Conservation (phyloP, 192 early-diverging fungal species). For the Coemansia sp. region DNA sequence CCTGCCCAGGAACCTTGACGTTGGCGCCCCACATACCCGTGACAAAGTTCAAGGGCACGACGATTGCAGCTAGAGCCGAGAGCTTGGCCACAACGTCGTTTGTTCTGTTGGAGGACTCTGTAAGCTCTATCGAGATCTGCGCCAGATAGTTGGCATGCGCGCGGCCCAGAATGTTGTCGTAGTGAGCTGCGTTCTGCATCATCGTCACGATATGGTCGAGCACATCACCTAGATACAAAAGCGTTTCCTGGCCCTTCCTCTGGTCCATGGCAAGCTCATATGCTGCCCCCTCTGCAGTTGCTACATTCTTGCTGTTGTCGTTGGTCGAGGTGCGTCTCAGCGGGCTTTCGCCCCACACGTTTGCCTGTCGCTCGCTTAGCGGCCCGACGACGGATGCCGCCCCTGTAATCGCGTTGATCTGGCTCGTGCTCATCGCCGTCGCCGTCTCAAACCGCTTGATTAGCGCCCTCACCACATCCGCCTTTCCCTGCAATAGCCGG, state of each 20-base stretch:
- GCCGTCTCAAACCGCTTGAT: slow-evolving; percentile 65
- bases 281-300: background rate
- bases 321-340: slow-evolving; percentile 4
- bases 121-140: slow-evolving; percentile 73
- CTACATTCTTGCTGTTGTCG: slow-evolving; percentile 1
- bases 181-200: slow-evolving; percentile 74
- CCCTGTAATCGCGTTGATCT: slow-evolving; percentile 33
- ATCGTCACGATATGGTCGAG: slow-evolving; percentile 78
- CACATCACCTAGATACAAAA: slow-evolving; percentile 75
- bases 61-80: slow-evolving; percentile 81
- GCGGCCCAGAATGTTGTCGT: slow-evolving; percentile 66
- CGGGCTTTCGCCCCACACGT: slow-evolving; percentile 24
- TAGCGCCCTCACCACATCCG: slow-evolving; percentile 70
- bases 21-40: slow-evolving; percentile 72
- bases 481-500: slow-evolving; percentile 66
- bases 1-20: slow-evolving; percentile 53
- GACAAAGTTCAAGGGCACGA: slow-evolving; percentile 88
- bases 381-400: background rate
- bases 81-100: slow-evolving; percentile 86
- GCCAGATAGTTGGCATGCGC: slow-evolving; percentile 76
- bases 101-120: slow-evolving; percentile 72
- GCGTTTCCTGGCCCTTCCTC: slow-evolving; percentile 59
- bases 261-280: slow-evolving; percentile 28
- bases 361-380: background rate
- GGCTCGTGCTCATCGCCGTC: slow-evolving; percentile 39